Conservation (phyloP, 2,329 filamentous ascomycete species). For the Knufia petricola region DNA sequence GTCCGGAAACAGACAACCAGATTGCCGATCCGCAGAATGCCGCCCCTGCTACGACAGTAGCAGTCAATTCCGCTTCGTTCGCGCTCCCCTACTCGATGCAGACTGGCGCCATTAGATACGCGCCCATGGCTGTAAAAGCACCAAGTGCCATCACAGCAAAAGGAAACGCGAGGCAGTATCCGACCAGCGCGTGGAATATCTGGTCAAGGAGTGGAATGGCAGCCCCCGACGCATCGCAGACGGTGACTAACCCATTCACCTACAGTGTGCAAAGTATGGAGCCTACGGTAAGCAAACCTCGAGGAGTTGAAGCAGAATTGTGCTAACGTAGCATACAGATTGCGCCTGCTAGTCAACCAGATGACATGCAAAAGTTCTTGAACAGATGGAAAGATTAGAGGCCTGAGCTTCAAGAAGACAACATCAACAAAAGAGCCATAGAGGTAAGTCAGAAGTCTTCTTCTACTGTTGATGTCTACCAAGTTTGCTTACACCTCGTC, state of each 20-base stretch:
- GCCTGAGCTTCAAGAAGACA: neutral
- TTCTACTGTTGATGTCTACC: too few relatives aligned
- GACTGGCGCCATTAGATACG: conserved; percentile 49
- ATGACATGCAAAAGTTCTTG: conserved; percentile 48
- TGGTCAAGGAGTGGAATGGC: conserved; percentile 30
- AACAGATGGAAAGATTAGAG: conserved; percentile 50
- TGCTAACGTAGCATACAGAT: too few relatives aligned
- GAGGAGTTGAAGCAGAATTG: too few relatives aligned
- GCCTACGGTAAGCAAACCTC: conserved; percentile 45
- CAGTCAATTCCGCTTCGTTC: conserved; percentile 22
- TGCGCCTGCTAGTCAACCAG: conserved; percentile 41
- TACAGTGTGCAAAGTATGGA: conserved; percentile 44
- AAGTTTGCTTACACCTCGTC: too few relatives aligned
- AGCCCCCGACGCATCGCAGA: conserved; percentile 42
- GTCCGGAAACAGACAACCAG: conserved; percentile 18
- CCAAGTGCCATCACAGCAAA: conserved; percentile 50
- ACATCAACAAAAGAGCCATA: too few relatives aligned
- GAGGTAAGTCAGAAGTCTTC: too few relatives aligned
- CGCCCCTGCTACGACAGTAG: conserved; percentile 18
- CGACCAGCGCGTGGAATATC: conserved; percentile 46
- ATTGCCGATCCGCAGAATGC: conserved; percentile 25
- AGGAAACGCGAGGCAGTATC: conserved; percentile 40
- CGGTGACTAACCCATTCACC: conserved; percentile 43
- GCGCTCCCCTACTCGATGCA: conserved; percentile 47
- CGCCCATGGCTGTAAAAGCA: conserved; percentile 52